A percentile compares a stretch with the other conserved stretches of the same genome.
Conservation (phyloP, 1,284 basidiomycete species). For the Xerocomus cyaneibrunnescens region DNA sequence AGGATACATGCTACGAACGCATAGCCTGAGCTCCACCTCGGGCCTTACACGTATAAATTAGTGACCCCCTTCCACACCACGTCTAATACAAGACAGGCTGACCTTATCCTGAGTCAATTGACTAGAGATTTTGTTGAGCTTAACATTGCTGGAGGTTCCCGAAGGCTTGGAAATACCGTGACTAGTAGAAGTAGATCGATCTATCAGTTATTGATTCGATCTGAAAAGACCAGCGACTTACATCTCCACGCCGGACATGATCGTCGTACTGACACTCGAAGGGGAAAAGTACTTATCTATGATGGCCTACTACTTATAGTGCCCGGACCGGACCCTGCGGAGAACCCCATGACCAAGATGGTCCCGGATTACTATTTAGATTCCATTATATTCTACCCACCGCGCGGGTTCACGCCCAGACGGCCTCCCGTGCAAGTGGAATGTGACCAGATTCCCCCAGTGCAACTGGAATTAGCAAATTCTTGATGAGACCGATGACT, state of each 20-base stretch:
- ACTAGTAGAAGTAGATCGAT: conserved; percentile 27
- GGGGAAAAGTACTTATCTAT: no score
- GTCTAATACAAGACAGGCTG: neutral
- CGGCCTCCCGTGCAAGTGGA: conserved; percentile 18
- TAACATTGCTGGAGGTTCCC: conserved; percentile 35
- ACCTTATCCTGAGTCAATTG: conserved; percentile 74
- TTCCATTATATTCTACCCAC: conserved; percentile 2
- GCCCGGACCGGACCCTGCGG: neutral
- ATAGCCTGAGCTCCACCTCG: conserved; percentile 80
- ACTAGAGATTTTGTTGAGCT: conserved; percentile 71
- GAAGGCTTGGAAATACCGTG: conserved; percentile 43
- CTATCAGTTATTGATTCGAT: neutral
- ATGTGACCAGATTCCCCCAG: neutral
- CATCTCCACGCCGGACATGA: conserved; percentile 62
- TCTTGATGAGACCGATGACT: no score
- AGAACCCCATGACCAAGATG: conserved; percentile 22
- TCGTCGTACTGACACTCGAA: conserved; percentile 1
- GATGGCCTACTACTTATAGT: conserved; percentile 30
- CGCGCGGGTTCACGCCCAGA: conserved; percentile 4
- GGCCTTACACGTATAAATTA: conserved; percentile 41
- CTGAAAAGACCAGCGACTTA: conserved; percentile 28
- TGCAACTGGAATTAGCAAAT: no score
- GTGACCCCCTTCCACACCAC: neutral
- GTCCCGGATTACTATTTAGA: conserved; percentile 2
- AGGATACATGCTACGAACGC: conserved; percentile 50